Evolutionary conservation across 192 early-diverging fungal genomes (phyloP), one percentile per base, ranked within the genome.

Genomic region (Entomortierella chlamydospora): DNA sequence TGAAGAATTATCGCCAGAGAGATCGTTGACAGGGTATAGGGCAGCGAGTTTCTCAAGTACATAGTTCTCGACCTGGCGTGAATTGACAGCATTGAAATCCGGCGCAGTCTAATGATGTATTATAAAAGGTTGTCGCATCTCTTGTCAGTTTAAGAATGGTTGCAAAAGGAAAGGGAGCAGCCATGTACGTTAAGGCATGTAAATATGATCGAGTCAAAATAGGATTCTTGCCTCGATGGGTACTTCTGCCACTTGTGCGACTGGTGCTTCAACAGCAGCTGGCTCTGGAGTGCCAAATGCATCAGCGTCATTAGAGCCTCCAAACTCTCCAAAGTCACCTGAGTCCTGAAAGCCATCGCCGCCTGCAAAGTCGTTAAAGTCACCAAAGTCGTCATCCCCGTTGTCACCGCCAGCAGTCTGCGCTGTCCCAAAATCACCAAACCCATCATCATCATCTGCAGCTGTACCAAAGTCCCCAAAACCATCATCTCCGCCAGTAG

Each of bases 321-420:
- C 74, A 60, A 70, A 70, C 29, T 52, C 67, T n/a, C 61, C 74
- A 78, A 78, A 78, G 23, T 69, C 74, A 1, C 50, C 67, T 18
- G 61, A 67, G 33, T 69, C 59, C 20, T 64, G 61, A 37, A 68
- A 76, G 6, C 54, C 73, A 34, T 70, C 67, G 17, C 51, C 76
- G 22, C 39, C 60, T 13, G 49, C 76, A 60, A 79, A 79, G 20
- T 79, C 76, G 52, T 70, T 70, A 70, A 79, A 79, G 57, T 79
- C 76, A 7, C 76, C 76, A 53, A 70, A 70, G 41, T 70, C 76
- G 29, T 70, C 74, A 39, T 67, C 73, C 0, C 17, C 57, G 18
- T 51, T 47, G 4, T 31, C 73, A 0, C 17, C 54, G 10, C 71
- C 71, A 11, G 57, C 62, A 23, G 60, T 47, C 39, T 64, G 68